Evolutionary conservation across 768 basidiomycete genomes (phyloP).

Genomic region (Boletus pseudopeckii): DNA sequence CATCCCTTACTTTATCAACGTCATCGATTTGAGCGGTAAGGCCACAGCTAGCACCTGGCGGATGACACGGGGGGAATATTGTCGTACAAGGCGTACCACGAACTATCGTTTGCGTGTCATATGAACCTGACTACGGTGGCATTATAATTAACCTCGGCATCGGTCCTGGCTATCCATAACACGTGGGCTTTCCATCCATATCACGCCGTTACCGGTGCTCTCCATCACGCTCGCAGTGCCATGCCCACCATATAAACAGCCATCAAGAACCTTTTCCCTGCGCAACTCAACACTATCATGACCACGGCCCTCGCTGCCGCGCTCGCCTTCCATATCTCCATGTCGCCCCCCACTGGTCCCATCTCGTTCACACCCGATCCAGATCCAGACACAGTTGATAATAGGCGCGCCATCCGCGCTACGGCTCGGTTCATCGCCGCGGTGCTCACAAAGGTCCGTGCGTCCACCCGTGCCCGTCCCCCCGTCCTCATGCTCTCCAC

Average conservation of each 20-base stretch:
- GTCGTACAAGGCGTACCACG: too few relatives aligned
- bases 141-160: too few relatives aligned
- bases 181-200: neutral
- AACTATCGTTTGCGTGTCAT: too few relatives aligned
- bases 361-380: neutral
- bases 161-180: too few relatives aligned
- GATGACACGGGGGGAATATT: too few relatives aligned
- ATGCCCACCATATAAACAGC: neutral
- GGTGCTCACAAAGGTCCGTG: constrained; percentile 14
- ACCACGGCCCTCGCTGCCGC: constrained; percentile 36
- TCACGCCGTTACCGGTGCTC: neutral
- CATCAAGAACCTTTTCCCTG: too few relatives aligned
- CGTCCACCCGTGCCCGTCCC: neutral
- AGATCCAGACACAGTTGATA: neutral
- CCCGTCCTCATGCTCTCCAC: neutral
- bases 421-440: constrained; percentile 6
- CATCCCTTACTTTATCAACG: too few relatives aligned
- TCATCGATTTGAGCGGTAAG: too few relatives aligned
- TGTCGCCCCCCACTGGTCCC: constrained; percentile 38
- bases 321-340: constrained; percentile 41
- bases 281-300: neutral
- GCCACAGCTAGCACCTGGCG: too few relatives aligned
- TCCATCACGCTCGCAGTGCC: neutral
- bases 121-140: too few relatives aligned
- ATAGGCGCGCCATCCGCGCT: constrained; percentile 23